Base-by-base conservation (phyloP, 208 protist genomes). In the Wallacemonas collosoma region DNA sequence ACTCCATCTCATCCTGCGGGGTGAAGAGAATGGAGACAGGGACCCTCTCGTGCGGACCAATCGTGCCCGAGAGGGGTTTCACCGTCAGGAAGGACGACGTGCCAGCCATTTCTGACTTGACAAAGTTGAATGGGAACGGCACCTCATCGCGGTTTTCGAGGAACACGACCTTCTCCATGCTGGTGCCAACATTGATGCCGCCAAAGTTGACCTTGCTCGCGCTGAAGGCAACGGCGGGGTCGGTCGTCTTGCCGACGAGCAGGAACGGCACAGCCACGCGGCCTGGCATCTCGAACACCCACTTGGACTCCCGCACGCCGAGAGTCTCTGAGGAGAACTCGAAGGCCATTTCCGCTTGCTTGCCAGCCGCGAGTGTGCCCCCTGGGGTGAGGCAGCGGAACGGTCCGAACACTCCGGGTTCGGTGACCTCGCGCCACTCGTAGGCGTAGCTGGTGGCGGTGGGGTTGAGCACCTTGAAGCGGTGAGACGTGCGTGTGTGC, bases 391-490 rank as follows among this genome's bases (percentile, higher is more conserved):
- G 71, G 77, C 96, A 99, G 41, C 86, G 78, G 81, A 99, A 99
- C 2, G 94, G 90, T 15, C 80, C 85, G 5, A 91, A 39, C 12
- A 67, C 70, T 36, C 61, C 75, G 35, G 50, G 61, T 35, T 66
- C 55, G 0, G 75, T 36, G 60, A 88, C 74, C 43, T 95, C 89
- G 5, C 79, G 73, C 98, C 98, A 99, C 66, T 96, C 84, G 83
- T 92, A 99, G n/a, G 91, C 84, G 85, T 98, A 98, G 8, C 78
- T 65, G 54, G 83, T 76, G 8, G 91, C 80, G 17, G 93, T 99
- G 47, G 98, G 98, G 85, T 99, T 99, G 68, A 99, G 74, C 12
- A 99, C 88, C 68, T 91, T 93, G 85, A 99, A 99, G 53, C 79
- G 73, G 67, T 85, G 75, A 45, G 85, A 93, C 62, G 92, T 93